Evolutionary conservation across 2,329 filamentous ascomycete genomes (phyloP).

Genomic region (Fusarium ramigenum): DNA sequence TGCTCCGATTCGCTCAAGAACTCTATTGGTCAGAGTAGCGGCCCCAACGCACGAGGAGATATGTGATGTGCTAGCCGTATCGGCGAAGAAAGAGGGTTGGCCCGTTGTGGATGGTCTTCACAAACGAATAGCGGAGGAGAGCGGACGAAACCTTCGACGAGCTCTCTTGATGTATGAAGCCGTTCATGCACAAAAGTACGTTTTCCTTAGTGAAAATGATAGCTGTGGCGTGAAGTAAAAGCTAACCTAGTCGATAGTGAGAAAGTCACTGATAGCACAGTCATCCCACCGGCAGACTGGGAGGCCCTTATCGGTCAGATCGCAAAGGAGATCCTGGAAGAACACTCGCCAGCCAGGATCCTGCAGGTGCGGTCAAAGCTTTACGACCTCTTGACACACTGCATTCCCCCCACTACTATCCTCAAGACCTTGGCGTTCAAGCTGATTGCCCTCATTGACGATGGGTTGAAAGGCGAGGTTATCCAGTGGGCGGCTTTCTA

Average conservation of each 20-base stretch:
- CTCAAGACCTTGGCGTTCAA: conserved; percentile 96
- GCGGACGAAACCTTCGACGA: conserved; percentile 87
- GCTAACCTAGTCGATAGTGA: conserved; percentile 68
- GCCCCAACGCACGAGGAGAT: conserved; percentile 90
- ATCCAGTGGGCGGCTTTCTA: conserved; percentile 98
- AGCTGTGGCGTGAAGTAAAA: background rate
- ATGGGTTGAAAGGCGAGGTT: conserved; percentile 88
- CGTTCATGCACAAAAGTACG: conserved; percentile 95
- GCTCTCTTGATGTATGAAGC: conserved; percentile 97
- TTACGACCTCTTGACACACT: conserved; percentile 97
- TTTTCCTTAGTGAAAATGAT: background rate
- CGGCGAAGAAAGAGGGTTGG: conserved; percentile 85
- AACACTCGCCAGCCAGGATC: conserved; percentile 90
- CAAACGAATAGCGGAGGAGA: conserved; percentile 86
- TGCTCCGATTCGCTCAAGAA: conserved; percentile 94
- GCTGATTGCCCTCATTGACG: conserved; percentile 86
- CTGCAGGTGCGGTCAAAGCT: conserved; percentile 89
- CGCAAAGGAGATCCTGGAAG: conserved; percentile 91
- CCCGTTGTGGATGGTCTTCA: conserved; percentile 79
- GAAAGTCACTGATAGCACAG: conserved; percentile 85
- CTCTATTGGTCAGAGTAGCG: conserved; percentile 88
- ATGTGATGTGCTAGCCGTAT: conserved; percentile 74
- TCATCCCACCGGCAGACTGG: conserved; percentile 96
- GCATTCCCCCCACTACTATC: conserved; percentile 93
- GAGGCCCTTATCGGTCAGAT: conserved; percentile 90